Conservation (phyloP, 2,329 filamentous ascomycete genomes). For the Pyricularia sp. region DNA sequence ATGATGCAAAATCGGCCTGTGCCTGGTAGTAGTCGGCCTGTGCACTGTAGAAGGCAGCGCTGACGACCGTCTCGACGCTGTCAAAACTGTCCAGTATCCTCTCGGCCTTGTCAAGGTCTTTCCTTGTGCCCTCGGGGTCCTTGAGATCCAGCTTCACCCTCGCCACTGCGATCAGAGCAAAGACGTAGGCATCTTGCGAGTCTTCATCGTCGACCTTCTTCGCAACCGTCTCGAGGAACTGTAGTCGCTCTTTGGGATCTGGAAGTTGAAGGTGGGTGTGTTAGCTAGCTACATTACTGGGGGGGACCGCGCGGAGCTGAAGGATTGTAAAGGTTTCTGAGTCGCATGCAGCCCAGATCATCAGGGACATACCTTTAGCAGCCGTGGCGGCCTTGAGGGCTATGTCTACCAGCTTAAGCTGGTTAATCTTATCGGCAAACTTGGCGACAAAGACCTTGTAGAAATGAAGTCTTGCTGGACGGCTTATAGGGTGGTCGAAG, state of each 20-base stretch:
- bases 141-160: constrained; percentile 71
- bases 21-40: constrained; percentile 92
- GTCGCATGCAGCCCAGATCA: background rate
- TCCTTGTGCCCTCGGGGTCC: constrained; percentile 70
- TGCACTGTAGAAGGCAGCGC: constrained; percentile 90
- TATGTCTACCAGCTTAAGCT: constrained; percentile 88
- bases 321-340: background rate
- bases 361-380: constrained; percentile 50
- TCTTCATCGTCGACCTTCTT: constrained; percentile 83
- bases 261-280: constrained; percentile 1
- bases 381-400: constrained; percentile 78
- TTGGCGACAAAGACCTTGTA: constrained; percentile 92
- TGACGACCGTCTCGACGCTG: constrained; percentile 86
- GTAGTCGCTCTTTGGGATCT: constrained; percentile 80
- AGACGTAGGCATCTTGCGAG: constrained; percentile 91
- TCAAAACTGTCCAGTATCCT: constrained; percentile 83
- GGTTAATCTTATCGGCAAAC: constrained; percentile 98
- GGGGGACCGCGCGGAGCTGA: background rate
- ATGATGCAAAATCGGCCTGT: constrained; percentile 85
- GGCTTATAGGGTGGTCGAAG: constrained; percentile 73
- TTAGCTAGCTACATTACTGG: background rate
- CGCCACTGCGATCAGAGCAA: constrained; percentile 81
- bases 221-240: constrained; percentile 71
- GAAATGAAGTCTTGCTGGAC: constrained; percentile 71
- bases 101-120: constrained; percentile 78